These are phyloP conservation scores for Symbiodinium pilosum DNA, from an alignment of 73 alveolate genomes.

Conservation along the genomic window DNA sequence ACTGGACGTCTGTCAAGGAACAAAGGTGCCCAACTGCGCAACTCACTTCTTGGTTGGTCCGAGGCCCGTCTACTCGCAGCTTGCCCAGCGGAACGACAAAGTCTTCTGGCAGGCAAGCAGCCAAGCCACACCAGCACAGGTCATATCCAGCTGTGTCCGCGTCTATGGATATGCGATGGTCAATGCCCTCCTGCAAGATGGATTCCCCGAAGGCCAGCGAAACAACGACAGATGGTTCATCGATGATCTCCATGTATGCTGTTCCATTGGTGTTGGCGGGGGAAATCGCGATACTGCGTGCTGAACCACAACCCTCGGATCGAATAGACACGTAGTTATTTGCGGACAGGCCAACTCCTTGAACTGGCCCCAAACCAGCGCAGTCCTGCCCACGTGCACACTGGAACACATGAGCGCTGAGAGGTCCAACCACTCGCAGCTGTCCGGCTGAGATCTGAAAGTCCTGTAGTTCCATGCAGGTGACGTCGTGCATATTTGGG, in stretches of 20 bases:
- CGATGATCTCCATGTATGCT: background rate
- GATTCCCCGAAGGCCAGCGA: background rate
- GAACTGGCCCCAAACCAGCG: background rate
- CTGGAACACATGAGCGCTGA: background rate
- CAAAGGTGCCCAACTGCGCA: background rate
- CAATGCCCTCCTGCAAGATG: background rate
- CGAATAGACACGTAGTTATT: background rate
- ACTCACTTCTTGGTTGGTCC: constrained; percentile 13
- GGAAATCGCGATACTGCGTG: background rate
- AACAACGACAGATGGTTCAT: background rate
- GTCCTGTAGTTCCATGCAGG: background rate
- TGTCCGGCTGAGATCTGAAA: constrained; percentile 27
- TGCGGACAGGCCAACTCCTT: background rate
- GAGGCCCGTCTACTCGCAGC: background rate
- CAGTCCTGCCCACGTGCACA: constrained; percentile 38
- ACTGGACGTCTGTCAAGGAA: background rate
- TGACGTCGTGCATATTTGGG: background rate
- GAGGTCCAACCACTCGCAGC: constrained; percentile 1
- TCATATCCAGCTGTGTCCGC: background rate
- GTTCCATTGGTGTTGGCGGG: background rate
- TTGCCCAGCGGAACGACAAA: background rate
- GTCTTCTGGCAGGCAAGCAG: background rate
- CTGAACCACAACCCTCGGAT: background rate
- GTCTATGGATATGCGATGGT: background rate
- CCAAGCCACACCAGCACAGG: constrained; percentile 12